A percentile compares a stretch with the other conserved stretches of the same genome.
phyloP scores from a whole-genome alignment of 805 yeast species.

The Barnettozyma populi region DNA sequence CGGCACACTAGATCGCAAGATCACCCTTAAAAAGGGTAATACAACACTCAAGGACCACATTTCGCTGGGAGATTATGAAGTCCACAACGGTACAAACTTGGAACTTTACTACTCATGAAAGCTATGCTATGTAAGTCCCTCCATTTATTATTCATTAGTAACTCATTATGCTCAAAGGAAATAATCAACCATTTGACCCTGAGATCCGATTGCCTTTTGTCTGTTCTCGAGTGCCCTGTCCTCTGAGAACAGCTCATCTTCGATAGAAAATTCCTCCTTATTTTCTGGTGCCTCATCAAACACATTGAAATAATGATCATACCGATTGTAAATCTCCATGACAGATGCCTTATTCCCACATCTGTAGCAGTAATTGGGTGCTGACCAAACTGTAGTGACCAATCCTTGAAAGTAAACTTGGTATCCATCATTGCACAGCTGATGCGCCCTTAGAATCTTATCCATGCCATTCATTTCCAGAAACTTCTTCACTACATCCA shows the following conservation, averaged over 20 bases:
- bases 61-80: constrained; percentile 88
- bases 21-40: constrained; percentile 80
- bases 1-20: constrained; percentile 60
- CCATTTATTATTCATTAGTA: not conserved
- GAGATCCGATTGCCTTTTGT: constrained; percentile 9
- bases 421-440: constrained; percentile 92
- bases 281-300: constrained; percentile 97
- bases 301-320: constrained; percentile 75
- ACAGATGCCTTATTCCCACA: constrained; percentile 98
- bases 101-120: constrained; percentile 69
- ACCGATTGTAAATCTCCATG: constrained; percentile 72
- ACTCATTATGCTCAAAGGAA: constrained; percentile 31
- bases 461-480: constrained; percentile 69
- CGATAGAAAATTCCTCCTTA: constrained; percentile 38
- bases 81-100: constrained; percentile 81
- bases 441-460: constrained; percentile 90
- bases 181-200: constrained; percentile 44
- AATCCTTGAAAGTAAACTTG: constrained; percentile 87
- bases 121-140: not conserved
- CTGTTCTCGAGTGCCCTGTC: constrained; percentile 4
- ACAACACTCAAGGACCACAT: constrained; percentile 85
- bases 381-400: constrained; percentile 96
- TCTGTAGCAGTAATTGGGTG: constrained; percentile 95
- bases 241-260: constrained; percentile 15
- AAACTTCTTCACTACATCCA: constrained; percentile 84